Percentiles rank a stretch among this genome's conserved stretches.
phyloP scores from a whole-genome alignment of 2,329 filamentous ascomycete species.

The Fusarium sp. region DNA sequence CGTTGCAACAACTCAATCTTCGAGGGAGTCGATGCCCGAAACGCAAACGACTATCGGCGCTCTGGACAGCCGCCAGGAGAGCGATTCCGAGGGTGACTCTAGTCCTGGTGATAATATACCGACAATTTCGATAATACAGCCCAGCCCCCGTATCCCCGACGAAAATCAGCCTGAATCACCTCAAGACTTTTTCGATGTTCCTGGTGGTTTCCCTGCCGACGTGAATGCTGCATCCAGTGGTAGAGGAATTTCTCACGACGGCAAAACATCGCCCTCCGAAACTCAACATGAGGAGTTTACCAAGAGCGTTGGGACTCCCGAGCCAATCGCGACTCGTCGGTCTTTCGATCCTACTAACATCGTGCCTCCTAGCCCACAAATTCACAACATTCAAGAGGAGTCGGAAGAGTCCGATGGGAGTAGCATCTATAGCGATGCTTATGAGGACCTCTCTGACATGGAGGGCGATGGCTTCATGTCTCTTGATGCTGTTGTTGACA shows the following conservation, averaged over 20 bases:
- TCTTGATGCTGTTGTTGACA: conserved; percentile 75
- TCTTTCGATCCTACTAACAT: conserved; percentile 32
- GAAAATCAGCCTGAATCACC: conserved; percentile 33
- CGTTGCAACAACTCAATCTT: neutral
- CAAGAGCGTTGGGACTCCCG: neutral
- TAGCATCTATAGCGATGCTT: conserved; percentile 79
- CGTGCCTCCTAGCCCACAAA: conserved; percentile 36
- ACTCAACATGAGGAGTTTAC: neutral
- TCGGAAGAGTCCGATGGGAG: conserved; percentile 59
- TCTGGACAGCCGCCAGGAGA: neutral
- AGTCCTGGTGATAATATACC: conserved; percentile 47
- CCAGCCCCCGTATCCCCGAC: conserved; percentile 51
- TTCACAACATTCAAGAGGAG: conserved; percentile 51
- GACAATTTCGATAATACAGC: conserved; percentile 55
- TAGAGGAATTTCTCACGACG: conserved; percentile 9
- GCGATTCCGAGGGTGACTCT: conserved; percentile 3
- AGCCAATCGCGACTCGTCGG: conserved; percentile 24
- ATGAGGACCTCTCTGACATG: conserved; percentile 73
- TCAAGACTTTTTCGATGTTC: conserved; percentile 59
- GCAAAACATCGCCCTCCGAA: neutral
- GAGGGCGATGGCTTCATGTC: conserved; percentile 76
- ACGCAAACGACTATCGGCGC: conserved; percentile 5
- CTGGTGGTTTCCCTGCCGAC: conserved; percentile 66
- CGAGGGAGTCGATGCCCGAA: neutral
- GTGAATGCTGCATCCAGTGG: conserved; percentile 32